phyloP scores from a whole-genome alignment of 805 yeast species.

The Candida quercuum region DNA sequence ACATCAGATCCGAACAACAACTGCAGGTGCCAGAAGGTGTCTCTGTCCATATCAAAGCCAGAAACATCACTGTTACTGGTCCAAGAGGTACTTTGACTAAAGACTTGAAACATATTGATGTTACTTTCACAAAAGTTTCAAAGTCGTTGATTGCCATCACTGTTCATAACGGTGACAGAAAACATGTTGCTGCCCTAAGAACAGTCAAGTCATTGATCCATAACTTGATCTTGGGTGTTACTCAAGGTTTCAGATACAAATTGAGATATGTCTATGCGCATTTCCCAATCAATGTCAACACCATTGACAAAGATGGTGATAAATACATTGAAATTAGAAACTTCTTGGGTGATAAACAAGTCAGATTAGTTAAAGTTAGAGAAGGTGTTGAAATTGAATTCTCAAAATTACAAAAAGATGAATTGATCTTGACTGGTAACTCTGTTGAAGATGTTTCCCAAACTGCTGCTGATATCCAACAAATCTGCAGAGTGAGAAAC shows the following conservation, averaged over 20 bases:
- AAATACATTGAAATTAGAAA: constrained; percentile 93
- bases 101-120: constrained; percentile 91
- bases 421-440: constrained; percentile 89
- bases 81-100: constrained; percentile 95
- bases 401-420: constrained; percentile 88
- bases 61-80: constrained; percentile 86
- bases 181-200: constrained; percentile 99
- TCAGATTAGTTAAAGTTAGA: constrained; percentile 78
- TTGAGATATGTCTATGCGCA: constrained; percentile 99
- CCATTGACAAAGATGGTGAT: constrained; percentile 70
- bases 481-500: constrained; percentile 97
- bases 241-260: constrained; percentile 98
- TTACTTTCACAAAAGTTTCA: constrained; percentile 78
- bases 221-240: constrained; percentile 97
- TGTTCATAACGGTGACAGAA: constrained; percentile 99
- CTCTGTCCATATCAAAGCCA: constrained; percentile 84
- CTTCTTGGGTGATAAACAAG: constrained; percentile 99
- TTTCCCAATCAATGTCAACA: constrained; percentile 99
- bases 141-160: constrained; percentile 75
- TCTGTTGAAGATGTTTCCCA: constrained; percentile 96
- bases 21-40: constrained; percentile 91
- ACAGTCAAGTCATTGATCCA: constrained; percentile 93
- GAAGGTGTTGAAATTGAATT: constrained; percentile 86
- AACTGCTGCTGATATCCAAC: constrained; percentile 97
- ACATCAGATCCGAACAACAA: constrained; percentile 81